Evolutionary conservation across 257 asterid species (phyloP).

Genomic region (Fraxinus excelsior): DNA sequence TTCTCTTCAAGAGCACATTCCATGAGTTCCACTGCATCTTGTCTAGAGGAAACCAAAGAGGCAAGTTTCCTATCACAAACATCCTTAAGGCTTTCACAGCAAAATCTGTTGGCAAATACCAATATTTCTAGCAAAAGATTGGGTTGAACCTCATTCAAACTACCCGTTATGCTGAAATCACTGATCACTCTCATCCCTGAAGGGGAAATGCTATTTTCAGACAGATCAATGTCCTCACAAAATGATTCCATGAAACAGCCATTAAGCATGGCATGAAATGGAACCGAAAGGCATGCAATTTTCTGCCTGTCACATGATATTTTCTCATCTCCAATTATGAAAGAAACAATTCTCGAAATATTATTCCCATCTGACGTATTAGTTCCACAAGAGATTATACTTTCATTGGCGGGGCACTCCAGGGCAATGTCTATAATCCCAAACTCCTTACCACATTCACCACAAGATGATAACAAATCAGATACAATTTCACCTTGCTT

Average conservation of each 20-base stretch:
- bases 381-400: conserved; percentile 26
- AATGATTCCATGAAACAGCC: conserved; percentile 84
- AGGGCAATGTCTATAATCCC: conserved; percentile 71
- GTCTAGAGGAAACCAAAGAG: conserved; percentile 65
- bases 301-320: conserved; percentile 69
- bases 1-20: conserved; percentile 90
- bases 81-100: conserved; percentile 90
- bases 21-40: conserved; percentile 84
- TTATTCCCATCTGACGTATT: conserved; percentile 8
- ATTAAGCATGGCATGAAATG: conserved; percentile 89
- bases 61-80: conserved; percentile 90
- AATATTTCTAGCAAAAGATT: conserved; percentile 75
- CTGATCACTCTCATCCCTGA: conserved; percentile 63
- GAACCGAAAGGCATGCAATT: conserved; percentile 81
- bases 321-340: conserved; percentile 70
- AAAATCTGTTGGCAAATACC: conserved; percentile 91
- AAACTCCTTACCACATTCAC: conserved; percentile 77
- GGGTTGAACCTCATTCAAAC: conserved; percentile 51
- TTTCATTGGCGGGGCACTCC: conserved; percentile 49
- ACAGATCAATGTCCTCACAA: conserved; percentile 77
- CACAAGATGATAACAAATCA: conserved; percentile 76
- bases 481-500: conserved; percentile 80
- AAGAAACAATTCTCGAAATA: conserved; percentile 49
- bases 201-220: conserved; percentile 77
- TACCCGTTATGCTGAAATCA: conserved; percentile 61